Percentiles rank a stretch among this genome's conserved stretches.
These are phyloP conservation scores for Telfairia occidentalis DNA, from an alignment of 331 rosid genomes.

Conservation along the genomic window DNA sequence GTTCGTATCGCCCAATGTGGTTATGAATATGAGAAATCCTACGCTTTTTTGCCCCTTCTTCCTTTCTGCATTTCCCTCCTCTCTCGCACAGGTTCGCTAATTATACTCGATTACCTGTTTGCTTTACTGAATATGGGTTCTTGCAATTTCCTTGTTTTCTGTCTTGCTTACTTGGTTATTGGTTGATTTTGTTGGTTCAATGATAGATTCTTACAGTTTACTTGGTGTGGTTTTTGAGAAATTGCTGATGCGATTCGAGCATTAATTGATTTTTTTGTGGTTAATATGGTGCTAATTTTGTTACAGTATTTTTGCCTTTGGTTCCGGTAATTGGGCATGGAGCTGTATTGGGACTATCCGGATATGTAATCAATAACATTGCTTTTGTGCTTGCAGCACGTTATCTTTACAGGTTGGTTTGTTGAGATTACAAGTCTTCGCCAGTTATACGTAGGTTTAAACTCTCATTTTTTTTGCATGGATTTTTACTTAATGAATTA, in stretches of 20 bases:
- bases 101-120: not conserved
- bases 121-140: not conserved
- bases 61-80: conserved; percentile 45
- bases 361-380: conserved; percentile 48
- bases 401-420: conserved; percentile 49
- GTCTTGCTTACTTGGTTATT: not conserved
- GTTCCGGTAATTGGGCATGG: conserved; percentile 37
- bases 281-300: not conserved
- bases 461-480: not conserved
- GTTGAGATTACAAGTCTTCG: conserved; percentile 1
- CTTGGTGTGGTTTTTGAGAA: not conserved
- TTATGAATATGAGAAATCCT: conserved; percentile 80
- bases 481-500: not conserved
- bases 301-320: conserved; percentile 35
- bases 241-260: not conserved
- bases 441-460: not conserved
- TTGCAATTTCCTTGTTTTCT: not conserved
- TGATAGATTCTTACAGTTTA: not conserved
- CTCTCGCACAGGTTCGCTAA: conserved; percentile 32
- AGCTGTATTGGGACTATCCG: conserved; percentile 56
- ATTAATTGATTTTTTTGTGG: not conserved
- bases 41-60: conserved; percentile 79
- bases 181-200: not conserved
- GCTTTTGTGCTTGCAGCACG: conserved; percentile 54
- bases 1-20: conserved; percentile 68